Base-by-base conservation (phyloP, 2,329 filamentous ascomycete species). In the Xylariaceae sp. region DNA sequence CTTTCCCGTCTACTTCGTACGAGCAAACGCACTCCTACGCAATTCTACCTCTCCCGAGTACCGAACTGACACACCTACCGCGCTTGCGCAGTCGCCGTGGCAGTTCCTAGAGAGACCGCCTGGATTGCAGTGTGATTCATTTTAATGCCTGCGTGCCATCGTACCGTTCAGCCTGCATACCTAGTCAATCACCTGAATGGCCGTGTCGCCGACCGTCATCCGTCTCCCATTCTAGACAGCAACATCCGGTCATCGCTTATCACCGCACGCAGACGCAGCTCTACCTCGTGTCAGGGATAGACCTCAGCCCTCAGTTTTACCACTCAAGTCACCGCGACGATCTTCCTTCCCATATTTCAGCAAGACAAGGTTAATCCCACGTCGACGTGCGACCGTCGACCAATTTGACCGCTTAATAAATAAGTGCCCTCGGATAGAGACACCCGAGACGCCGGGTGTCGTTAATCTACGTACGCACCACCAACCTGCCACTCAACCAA, bases 1-100 rank as follows among this genome's bases (percentile, higher is more conserved):
- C 15, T 47, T 48, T 49, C 13, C 11, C 51, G 52, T 55, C 53
- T 45, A 53, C 39, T 50, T 48, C 44, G n/a, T 13, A 6, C 42
- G 3, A 45, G 9, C 42, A n/a, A 15, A 55, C 52, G 37, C 42
- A 34, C 49, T 51, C 53, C 56, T 57, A 56, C 39, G 18, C 55
- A 55, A 10, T 7, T 3, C 8, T 7, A 30, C 1, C 23, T 30
- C 23, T 30, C 23, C 23, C 23, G 23, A 30, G 23, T 30, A 30
- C 23, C 23, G 23, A 30, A 52, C 57, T 52, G 48, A 58, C 50
- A 55, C 78, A 64, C 75, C 15, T 78, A 35, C 76, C 42, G 74
- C 87, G 45, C 55, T 47, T 11, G 55, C 55, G 52, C 56, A 45
- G 17, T 54, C 37, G 58, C 56, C 50, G 49, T 56, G 57, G 49